Conservation (phyloP, 305 asterid genomes). For the Fraxinus floribunda region DNA sequence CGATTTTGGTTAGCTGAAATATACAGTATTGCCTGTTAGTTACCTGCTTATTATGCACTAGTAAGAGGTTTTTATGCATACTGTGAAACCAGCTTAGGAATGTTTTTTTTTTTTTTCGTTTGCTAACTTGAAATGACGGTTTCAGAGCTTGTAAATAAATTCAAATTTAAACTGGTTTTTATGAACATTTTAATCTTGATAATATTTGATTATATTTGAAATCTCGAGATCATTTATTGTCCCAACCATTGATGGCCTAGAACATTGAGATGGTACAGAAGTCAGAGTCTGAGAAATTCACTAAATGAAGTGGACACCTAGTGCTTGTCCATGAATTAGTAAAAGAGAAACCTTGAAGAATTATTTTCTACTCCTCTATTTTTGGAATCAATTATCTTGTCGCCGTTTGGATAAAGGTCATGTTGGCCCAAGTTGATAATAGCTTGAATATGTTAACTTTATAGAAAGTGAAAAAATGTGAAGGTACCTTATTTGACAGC, state of each 20-base stretch:
- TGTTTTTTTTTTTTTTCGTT: background rate
- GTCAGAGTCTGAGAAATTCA: background rate
- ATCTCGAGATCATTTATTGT: background rate
- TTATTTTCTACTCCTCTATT: background rate
- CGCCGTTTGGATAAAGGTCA: background rate
- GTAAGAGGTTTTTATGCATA: background rate
- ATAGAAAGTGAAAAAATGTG: background rate
- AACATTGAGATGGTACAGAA: background rate
- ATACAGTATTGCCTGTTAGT: background rate
- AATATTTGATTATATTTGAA: background rate
- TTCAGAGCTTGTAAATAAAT: background rate
- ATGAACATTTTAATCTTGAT: background rate
- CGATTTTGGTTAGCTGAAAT: background rate
- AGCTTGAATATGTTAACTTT: background rate
- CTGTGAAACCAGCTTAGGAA: background rate
- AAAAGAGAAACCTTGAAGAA: background rate
- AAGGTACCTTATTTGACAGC: background rate
- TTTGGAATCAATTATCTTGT: background rate
- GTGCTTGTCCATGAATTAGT: background rate
- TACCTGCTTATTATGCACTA: background rate
- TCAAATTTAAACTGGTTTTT: background rate
- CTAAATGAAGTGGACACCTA: background rate
- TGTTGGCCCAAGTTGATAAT: slow-evolving; percentile 2
- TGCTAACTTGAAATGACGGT: background rate
- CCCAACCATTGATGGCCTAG: background rate